Base-by-base conservation (phyloP, 495 filamentous ascomycete species). In the Pseudevernia furfuracea region DNA sequence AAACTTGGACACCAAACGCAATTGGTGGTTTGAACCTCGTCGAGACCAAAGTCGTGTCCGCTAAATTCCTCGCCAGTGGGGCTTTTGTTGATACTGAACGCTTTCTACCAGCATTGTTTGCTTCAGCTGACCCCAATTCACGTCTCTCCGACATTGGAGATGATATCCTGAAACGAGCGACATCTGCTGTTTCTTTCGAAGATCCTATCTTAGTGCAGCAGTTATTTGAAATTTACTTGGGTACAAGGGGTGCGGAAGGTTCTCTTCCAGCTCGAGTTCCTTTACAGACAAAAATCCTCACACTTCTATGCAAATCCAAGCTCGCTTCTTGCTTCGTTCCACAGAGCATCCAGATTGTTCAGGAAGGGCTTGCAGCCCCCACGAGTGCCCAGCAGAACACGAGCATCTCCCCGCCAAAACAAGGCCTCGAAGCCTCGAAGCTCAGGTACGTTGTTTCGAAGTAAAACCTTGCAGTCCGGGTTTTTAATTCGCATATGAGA, bases 51-150 rank as follows among this genome's bases (percentile, higher is more conserved):
- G 82, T 85, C 48, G 80, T 82, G 37, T 85, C 81, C 30, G 77
- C 87, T 38, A 82, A 75, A 58, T 89, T 97, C 65, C 78, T 98
- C 21, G 82, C 87, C 0, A 96, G 89, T 71, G 91, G 91, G 17
- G 87, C 90, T 21, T 97, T 97, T 74, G 82, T 75, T 1, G 88
- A 96, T 69, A 69, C 82, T 3, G 89, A 96, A 68, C 81, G 88
- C 23, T 90, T 95, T 69, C 73, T 96, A n/a, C 87, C 91, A 9
- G 86, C 89, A 23, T 74, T 98, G 21, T 88, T 89, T 69, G 90
- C 91, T 9, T 86, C 91, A 58, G 84, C 89, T 1, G 91, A 95
- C 74, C 68, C 86, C 1, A 93, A 96, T 67, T 91, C 88, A 14
- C 84, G 87, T 19, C 84, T 97, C 53, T 86, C 89, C 14, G 86